Conservation (phyloP, 192 early-diverging fungal genomes). For the Coemansia sp. region DNA sequence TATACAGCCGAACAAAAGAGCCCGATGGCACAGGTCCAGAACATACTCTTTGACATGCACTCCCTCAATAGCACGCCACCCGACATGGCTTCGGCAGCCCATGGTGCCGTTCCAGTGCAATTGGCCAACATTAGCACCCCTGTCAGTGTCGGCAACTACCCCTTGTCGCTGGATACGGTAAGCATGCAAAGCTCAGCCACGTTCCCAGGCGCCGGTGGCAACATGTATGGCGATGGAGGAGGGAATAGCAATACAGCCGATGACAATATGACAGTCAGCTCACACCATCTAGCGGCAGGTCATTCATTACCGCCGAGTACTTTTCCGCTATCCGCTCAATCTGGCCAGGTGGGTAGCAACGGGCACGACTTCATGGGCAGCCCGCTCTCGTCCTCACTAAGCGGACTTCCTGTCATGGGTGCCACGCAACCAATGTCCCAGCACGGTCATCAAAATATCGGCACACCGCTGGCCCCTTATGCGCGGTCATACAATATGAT, state of each 20-base stretch:
- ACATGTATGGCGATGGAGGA: background rate
- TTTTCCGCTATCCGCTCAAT: background rate
- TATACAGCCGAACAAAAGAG: constrained; percentile 7
- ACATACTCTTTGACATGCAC: constrained; percentile 35
- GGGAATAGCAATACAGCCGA: constrained; percentile 4
- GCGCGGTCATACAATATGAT: constrained; percentile 46
- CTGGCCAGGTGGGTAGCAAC: constrained; percentile 9
- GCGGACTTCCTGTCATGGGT: constrained; percentile 2
- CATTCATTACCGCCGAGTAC: background rate
- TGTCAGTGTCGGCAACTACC: constrained; percentile 3
- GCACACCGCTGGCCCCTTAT: constrained; percentile 21
- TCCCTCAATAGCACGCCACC: constrained; percentile 8
- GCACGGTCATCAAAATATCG: constrained; percentile 6
- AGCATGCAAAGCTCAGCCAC: constrained; percentile 6
- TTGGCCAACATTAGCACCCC: background rate
- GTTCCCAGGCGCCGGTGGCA: constrained; percentile 4
- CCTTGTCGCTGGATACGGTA: constrained; percentile 9
- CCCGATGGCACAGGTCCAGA: background rate
- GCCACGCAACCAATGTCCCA: constrained; percentile 7
- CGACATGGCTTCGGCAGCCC: background rate
- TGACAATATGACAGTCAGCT: background rate
- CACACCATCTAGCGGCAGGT: background rate
- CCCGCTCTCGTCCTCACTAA: constrained; percentile 12
- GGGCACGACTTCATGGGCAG: constrained; percentile 16
- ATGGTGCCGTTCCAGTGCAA: background rate